A percentile compares a stretch with the other conserved stretches of the same genome.
phyloP scores from a whole-genome alignment of 495 filamentous ascomycete species.

The Parachaetomium inaequale region DNA sequence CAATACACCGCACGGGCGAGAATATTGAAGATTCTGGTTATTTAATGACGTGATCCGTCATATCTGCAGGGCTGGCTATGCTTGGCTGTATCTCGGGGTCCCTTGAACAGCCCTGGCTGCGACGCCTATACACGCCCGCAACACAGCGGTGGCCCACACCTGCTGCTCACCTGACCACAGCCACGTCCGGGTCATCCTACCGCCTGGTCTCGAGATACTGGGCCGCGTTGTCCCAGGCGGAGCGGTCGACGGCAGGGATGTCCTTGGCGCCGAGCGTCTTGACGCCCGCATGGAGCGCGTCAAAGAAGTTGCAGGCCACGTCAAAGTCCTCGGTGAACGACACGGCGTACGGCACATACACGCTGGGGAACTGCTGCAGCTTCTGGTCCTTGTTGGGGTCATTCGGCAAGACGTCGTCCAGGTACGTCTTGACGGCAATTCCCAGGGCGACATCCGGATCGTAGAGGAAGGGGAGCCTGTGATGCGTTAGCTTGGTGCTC shows the following conservation, averaged over 20 bases:
- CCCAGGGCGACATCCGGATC: conserved; percentile 82
- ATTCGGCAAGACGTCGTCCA: conserved; percentile 71
- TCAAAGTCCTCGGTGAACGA: conserved; percentile 74
- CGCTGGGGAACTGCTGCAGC: conserved; percentile 55
- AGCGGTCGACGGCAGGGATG: conserved; percentile 54
- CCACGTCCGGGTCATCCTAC: conserved; percentile 2
- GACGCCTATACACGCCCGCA: no score
- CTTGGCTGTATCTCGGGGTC: background rate
- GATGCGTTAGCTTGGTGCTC: conserved; percentile 33
- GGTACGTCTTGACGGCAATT: conserved; percentile 86
- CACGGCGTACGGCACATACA: conserved; percentile 68
- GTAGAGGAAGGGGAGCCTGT: conserved; percentile 77
- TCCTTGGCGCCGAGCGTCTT: conserved; percentile 58
- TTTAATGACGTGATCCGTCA: background rate
- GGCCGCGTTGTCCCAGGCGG: conserved; percentile 62
- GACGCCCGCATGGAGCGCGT: conserved; percentile 69
- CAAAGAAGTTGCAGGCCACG: conserved; percentile 77
- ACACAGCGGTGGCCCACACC: background rate
- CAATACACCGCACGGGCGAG: background rate
- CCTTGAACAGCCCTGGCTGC: background rate
- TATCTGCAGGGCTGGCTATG: background rate
- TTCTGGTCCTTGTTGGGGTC: conserved; percentile 61
- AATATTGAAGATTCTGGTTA: background rate
- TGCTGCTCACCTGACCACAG: background rate
- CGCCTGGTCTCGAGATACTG: conserved; percentile 50